Conservation (phyloP, 1,284 basidiomycete species). For the Fomitopsis pinicola region DNA sequence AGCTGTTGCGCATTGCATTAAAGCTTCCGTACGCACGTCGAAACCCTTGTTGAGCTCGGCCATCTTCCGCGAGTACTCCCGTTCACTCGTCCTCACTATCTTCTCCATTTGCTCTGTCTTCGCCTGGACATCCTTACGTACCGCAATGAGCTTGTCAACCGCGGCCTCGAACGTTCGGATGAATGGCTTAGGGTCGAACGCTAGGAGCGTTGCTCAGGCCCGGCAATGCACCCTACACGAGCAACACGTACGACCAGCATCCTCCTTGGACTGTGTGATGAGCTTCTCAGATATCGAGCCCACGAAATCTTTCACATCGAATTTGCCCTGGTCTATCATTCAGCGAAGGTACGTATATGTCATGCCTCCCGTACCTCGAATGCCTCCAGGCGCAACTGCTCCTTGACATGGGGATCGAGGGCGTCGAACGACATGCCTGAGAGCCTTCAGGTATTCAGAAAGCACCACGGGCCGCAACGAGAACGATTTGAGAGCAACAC, state of each 20-base stretch:
- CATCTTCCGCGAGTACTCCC: constrained; percentile 94
- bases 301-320: constrained; percentile 90
- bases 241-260: constrained; percentile 71
- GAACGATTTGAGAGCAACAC: neutral
- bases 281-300: constrained; percentile 82
- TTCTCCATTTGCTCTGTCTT: constrained; percentile 91
- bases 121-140: constrained; percentile 84
- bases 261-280: constrained; percentile 78
- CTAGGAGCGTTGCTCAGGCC: constrained; percentile 34
- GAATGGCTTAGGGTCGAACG: constrained; percentile 93
- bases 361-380: constrained; percentile 23
- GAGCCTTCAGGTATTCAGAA: neutral
- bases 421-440: constrained; percentile 1
- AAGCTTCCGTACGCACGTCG: constrained; percentile 49
- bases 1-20: neutral
- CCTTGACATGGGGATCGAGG: constrained; percentile 25
- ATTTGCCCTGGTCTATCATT: constrained; percentile 63
- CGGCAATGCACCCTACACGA: neutral
- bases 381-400: constrained; percentile 24
- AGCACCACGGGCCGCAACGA: neutral
- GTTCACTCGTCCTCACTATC: constrained; percentile 84
- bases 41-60: constrained; percentile 90
- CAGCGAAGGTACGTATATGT: neutral
- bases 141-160: constrained; percentile 80
- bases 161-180: constrained; percentile 89